phyloP scores from a whole-genome alignment of 1,284 basidiomycete genomes.

The Irpex lacteus region DNA sequence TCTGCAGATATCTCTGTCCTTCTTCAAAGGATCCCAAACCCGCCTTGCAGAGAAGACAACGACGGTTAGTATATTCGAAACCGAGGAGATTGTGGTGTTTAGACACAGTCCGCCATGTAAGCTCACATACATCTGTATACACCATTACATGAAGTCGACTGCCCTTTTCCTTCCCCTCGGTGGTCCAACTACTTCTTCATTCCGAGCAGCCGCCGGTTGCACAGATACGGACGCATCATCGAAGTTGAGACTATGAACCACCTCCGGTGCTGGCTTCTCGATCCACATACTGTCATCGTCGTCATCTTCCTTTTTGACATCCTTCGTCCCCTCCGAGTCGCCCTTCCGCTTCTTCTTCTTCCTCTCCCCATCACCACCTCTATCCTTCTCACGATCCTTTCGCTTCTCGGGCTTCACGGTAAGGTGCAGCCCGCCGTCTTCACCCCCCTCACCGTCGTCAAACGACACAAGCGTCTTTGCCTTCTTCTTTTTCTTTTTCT shows the following conservation, averaged over 20 bases:
- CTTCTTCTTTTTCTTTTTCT: slow-evolving; percentile 36
- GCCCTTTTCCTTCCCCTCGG: slow-evolving; percentile 57
- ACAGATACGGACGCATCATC: slow-evolving; percentile 11
- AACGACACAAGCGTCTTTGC: slow-evolving; percentile 64
- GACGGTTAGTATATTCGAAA: no score
- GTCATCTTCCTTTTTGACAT: slow-evolving; percentile 29
- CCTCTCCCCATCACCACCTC: slow-evolving; percentile 27
- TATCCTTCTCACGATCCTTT: slow-evolving; percentile 24
- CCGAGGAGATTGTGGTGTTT: no score
- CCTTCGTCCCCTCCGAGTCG: slow-evolving; percentile 9
- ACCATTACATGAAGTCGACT: slow-evolving; percentile 57
- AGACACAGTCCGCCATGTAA: no score
- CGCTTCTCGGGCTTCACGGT: slow-evolving; percentile 40
- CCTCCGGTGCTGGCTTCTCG: slow-evolving; percentile 52
- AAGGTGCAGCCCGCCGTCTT: slow-evolving; percentile 23
- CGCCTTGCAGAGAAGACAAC: no score
- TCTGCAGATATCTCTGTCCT: no score
- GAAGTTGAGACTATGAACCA: slow-evolving; percentile 32
- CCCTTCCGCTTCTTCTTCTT: slow-evolving; percentile 18
- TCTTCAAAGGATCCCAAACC: no score
- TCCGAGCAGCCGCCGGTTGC: slow-evolving; percentile 5
- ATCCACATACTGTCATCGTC: slow-evolving; percentile 61
- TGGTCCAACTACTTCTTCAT: slow-evolving; percentile 20
- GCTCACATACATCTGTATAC: no score
- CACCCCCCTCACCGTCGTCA: slow-evolving; percentile 53